phyloP scores from a whole-genome alignment of 768 basidiomycete species.

The Lactifluus hygrophoroides region DNA sequence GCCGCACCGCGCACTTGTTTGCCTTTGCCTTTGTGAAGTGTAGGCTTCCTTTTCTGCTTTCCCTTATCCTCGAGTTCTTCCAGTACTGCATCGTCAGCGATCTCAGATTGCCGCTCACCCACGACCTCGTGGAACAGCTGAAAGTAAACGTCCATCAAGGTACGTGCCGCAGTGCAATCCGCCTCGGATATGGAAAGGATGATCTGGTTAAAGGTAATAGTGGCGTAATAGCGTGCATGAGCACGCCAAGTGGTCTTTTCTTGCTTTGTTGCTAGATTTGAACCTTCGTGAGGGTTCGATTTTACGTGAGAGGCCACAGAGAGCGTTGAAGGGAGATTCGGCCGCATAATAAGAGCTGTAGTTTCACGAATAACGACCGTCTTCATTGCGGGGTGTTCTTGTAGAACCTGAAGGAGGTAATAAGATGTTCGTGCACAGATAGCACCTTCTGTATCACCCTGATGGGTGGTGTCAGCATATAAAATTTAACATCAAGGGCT shows the following conservation, averaged over 20 bases:
- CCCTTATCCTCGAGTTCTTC: constrained; percentile 28
- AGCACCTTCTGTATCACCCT: constrained; percentile 87
- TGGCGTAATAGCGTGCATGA: constrained; percentile 85
- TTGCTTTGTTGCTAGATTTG: constrained; percentile 18
- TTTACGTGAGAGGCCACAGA: constrained; percentile 6
- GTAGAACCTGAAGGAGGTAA: constrained; percentile 81
- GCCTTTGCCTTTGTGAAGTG: constrained; percentile 26
- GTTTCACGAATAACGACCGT: constrained; percentile 81
- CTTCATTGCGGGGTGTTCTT: constrained; percentile 92
- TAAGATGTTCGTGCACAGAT: constrained; percentile 88
- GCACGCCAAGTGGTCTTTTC: constrained; percentile 43
- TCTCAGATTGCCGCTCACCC: constrained; percentile 46
- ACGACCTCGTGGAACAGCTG: constrained; percentile 87
- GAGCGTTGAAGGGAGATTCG: constrained; percentile 33
- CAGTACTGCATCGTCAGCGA: constrained; percentile 31
- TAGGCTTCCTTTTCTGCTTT: constrained; percentile 23
- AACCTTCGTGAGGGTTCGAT: constrained; percentile 36
- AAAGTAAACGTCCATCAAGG: constrained; percentile 86
- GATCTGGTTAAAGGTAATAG: constrained; percentile 93
- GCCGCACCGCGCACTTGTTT: constrained; percentile 48
- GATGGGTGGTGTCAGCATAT: background rate
- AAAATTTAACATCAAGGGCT: background rate
- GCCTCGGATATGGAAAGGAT: constrained; percentile 49
- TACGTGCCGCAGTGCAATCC: constrained; percentile 67
- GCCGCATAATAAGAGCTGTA: constrained; percentile 65